Conservation (phyloP, 1,284 basidiomycete genomes). For the Melampsora larici-populina region DNA sequence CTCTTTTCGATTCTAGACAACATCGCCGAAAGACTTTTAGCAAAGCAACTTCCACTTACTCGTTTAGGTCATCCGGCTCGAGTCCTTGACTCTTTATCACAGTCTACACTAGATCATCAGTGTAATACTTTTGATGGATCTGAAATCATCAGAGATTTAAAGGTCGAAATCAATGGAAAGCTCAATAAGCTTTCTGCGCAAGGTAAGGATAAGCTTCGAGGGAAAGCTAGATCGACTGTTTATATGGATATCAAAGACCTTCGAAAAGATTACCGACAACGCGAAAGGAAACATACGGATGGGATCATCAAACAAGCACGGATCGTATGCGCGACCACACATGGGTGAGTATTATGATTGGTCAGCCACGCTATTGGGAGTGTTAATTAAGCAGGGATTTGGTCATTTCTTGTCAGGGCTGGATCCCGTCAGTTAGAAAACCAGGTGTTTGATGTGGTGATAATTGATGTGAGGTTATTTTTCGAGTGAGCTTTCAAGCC, state of each 20-base stretch:
- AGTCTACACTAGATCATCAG: conserved; percentile 82
- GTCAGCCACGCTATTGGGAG: conserved; percentile 57
- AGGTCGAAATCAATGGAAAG: conserved; percentile 70
- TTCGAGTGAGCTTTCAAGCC: not conserved
- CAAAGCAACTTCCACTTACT: conserved; percentile 59
- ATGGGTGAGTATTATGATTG: conserved; percentile 78
- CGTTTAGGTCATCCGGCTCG: conserved; percentile 89
- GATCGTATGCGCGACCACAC: conserved; percentile 49
- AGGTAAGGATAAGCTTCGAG: conserved; percentile 71
- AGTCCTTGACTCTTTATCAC: conserved; percentile 72
- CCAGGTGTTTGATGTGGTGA: conserved; percentile 39
- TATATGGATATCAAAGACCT: conserved; percentile 89
- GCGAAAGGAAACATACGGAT: conserved; percentile 16
- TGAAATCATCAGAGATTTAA: conserved; percentile 76
- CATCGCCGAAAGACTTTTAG: conserved; percentile 73
- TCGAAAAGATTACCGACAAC: conserved; percentile 64
- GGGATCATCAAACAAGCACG: conserved; percentile 17
- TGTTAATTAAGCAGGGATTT: not conserved
- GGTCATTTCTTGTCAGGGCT: not conserved
- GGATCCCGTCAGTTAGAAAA: conserved; percentile 42
- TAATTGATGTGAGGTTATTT: conserved; percentile 30
- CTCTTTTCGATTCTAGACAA: conserved; percentile 62
- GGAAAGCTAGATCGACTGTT: conserved; percentile 74
- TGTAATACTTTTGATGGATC: conserved; percentile 74
- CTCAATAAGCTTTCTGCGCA: conserved; percentile 65